These are phyloP conservation scores for Ceratopteris richardii DNA, from an alignment of 75 land plant species.

Conservation along the genomic window DNA sequence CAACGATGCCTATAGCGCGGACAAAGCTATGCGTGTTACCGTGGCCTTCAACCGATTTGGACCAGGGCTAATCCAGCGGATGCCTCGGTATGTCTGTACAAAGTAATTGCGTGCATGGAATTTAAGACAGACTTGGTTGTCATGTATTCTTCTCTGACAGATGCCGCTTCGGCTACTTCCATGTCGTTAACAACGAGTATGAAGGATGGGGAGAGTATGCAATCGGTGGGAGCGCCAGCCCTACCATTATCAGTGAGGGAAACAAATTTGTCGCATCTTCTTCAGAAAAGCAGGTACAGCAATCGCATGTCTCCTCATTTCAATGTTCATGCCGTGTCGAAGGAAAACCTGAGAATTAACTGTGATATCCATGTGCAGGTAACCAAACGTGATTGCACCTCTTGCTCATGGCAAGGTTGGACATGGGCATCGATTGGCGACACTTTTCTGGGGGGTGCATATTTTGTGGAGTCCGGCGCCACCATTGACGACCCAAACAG, in stretches of 20 bases:
- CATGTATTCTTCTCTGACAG: slow-evolving; percentile 11
- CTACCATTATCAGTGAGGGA: slow-evolving; percentile 61
- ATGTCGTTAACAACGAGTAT: slow-evolving; percentile 58
- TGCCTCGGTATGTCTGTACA: slow-evolving; percentile 49
- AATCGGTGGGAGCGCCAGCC: slow-evolving; percentile 56
- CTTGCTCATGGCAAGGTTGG: slow-evolving; percentile 42
- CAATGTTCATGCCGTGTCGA: not conserved
- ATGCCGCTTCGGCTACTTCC: slow-evolving; percentile 54
- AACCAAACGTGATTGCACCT: slow-evolving; percentile 33
- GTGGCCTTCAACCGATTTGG: slow-evolving; percentile 72
- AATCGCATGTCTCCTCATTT: no score
- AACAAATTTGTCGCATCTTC: slow-evolving; percentile 46
- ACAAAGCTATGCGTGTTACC: slow-evolving; percentile 58
- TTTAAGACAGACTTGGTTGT: not conserved
- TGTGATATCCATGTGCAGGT: slow-evolving; percentile 22
- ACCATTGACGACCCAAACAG: slow-evolving; percentile 22
- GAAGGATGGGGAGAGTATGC: slow-evolving; percentile 58
- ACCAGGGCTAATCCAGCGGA: slow-evolving; percentile 47
- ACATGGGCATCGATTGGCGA: slow-evolving; percentile 53
- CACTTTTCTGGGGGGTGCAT: slow-evolving; percentile 50
- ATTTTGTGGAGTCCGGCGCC: slow-evolving; percentile 46
- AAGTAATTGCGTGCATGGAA: not conserved
- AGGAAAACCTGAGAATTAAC: not conserved
- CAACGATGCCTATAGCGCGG: slow-evolving; percentile 32
- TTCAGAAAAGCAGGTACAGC: slow-evolving; percentile 18